These are phyloP conservation scores for Beta corolliflora DNA, from an alignment of 179 eudicot genomes.

Conservation along the genomic window DNA sequence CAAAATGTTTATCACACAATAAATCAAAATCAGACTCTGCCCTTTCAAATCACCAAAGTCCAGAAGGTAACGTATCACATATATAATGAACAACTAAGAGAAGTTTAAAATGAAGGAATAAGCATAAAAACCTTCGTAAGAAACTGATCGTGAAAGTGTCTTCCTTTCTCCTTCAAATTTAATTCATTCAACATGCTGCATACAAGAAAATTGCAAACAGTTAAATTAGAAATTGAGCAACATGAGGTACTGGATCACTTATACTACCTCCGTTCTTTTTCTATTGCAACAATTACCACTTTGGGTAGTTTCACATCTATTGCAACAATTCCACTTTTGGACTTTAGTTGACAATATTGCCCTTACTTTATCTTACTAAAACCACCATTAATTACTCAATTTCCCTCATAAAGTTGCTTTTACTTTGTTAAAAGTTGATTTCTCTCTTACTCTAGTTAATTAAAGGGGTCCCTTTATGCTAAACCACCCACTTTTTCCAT, in stretches of 20 bases:
- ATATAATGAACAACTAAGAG: neutral
- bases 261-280: neutral
- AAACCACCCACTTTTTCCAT: too few species aligned
- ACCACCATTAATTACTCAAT: too few species aligned
- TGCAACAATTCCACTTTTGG: too few species aligned
- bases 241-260: neutral
- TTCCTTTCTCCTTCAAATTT: constrained; percentile 92
- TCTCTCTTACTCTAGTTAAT: too few species aligned
- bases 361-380: too few species aligned
- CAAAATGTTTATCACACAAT: neutral
- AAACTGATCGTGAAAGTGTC: constrained; percentile 86
- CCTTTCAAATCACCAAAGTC: neutral
- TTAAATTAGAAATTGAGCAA: neutral
- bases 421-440: too few species aligned
- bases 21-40: too few species aligned
- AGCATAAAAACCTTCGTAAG: constrained; percentile 74
- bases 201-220: constrained; percentile 22
- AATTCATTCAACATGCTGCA: constrained; percentile 67
- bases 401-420: too few species aligned
- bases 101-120: neutral
- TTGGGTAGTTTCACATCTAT: too few species aligned
- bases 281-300: too few species aligned
- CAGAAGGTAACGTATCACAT: neutral
- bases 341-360: too few species aligned
- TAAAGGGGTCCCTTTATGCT: too few species aligned